Percentiles rank a stretch among this genome's conserved stretches.
These are phyloP conservation scores for Peziza echinospora DNA, from an alignment of 495 filamentous ascomycete species.

Conservation along the genomic window DNA sequence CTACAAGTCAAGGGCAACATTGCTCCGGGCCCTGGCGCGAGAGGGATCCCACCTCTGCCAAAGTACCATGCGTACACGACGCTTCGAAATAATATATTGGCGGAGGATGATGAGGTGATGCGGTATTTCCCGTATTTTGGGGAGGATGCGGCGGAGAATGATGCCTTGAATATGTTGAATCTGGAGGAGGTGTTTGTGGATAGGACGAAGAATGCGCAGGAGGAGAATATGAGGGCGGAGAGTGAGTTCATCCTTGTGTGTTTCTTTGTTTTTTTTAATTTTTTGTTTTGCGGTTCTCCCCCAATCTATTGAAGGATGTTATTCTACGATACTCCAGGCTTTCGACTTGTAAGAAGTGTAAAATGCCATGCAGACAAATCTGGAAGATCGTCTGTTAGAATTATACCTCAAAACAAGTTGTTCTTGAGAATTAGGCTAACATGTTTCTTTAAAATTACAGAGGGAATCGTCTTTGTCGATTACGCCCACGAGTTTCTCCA, in stretches of 20 bases:
- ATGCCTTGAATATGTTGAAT: conserved; percentile 8
- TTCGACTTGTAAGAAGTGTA: too few relatives aligned
- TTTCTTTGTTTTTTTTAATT: neutral
- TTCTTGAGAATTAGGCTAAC: neutral
- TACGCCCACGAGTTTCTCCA: conserved; percentile 13
- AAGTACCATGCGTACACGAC: conserved; percentile 20
- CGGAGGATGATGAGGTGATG: conserved; percentile 21
- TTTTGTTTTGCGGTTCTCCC: too few relatives aligned
- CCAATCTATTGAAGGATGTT: too few relatives aligned
- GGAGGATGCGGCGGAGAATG: conserved; percentile 18
- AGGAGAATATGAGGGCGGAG: conserved; percentile 11
- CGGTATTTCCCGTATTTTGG: conserved; percentile 21
- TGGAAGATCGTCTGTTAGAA: too few relatives aligned
- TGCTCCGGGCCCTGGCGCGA: conserved; percentile 1
- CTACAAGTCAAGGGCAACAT: conserved; percentile 4
- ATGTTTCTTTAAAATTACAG: too few relatives aligned
- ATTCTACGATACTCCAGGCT: too few relatives aligned
- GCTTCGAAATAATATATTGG: conserved; percentile 17
- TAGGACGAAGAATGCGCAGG: conserved; percentile 11
- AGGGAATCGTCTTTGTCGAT: conserved; percentile 9
- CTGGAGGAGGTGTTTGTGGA: conserved; percentile 18
- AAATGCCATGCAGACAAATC: too few relatives aligned
- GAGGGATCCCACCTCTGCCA: conserved; percentile 7
- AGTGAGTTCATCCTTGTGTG: conserved; percentile 5
- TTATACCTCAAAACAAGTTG: too few relatives aligned